phyloP scores from a whole-genome alignment of 2,329 filamentous ascomycete genomes.

The Penicillium sclerotigenum region DNA sequence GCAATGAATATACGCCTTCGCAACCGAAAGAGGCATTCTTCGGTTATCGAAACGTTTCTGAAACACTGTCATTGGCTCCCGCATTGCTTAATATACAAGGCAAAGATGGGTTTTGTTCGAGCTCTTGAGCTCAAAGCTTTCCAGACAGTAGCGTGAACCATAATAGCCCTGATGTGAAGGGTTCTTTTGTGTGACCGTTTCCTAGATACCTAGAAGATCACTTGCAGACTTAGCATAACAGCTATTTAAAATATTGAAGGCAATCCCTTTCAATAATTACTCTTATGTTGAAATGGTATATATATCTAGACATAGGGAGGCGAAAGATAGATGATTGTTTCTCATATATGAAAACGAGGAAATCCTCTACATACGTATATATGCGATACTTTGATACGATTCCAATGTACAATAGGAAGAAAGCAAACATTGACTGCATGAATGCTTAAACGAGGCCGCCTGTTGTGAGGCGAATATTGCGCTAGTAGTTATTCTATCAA shows the following conservation, averaged over 20 bases:
- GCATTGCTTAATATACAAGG: slow-evolving; percentile 37
- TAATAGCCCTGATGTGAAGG: slow-evolving; percentile 22
- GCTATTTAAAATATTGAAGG: slow-evolving; percentile 30
- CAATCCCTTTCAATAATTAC: too few relatives aligned
- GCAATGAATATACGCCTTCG: slow-evolving; percentile 34
- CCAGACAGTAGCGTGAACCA: slow-evolving; percentile 22
- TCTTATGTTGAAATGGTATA: too few relatives aligned
- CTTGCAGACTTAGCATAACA: slow-evolving; percentile 20
- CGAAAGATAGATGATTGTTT: too few relatives aligned
- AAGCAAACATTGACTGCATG: background rate
- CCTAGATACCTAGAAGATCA: slow-evolving; percentile 21
- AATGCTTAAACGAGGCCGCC: background rate
- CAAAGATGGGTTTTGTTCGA: slow-evolving; percentile 32
- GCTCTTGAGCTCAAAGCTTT: slow-evolving; percentile 20
- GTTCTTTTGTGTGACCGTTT: slow-evolving; percentile 28
- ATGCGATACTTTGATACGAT: too few relatives aligned
- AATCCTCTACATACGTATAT: too few relatives aligned
- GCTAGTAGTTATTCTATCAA: background rate
- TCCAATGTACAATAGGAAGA: too few relatives aligned
- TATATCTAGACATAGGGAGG: too few relatives aligned
- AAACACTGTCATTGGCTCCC: slow-evolving; percentile 35
- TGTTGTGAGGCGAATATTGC: background rate
- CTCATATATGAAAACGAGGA: too few relatives aligned
- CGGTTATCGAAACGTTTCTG: slow-evolving; percentile 25
- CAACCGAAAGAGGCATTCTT: slow-evolving; percentile 27